Evolutionary conservation across 2,329 filamentous ascomycete genomes (phyloP), one percentile per base, ranked within the genome.

Genomic region (Lecanoromycetidae sp.): DNA sequence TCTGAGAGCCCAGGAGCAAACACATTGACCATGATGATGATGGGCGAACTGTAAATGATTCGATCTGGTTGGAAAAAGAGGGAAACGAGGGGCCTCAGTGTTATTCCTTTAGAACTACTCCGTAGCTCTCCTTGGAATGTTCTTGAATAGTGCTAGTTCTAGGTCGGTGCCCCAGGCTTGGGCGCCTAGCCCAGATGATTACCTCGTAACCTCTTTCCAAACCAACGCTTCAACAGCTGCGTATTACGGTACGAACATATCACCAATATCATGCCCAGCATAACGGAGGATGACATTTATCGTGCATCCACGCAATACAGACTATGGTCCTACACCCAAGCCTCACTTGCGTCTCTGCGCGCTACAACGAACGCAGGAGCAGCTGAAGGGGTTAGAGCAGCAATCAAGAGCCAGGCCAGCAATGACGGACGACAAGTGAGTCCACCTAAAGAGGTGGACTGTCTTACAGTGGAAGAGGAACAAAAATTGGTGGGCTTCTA

Each of bases 271-370:
- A 51, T 51, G 49, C 20, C 44, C 26, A 13, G 17, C 19, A n/a
- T 93, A 77, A 84, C 79, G 52, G 91, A 98, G 74, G 91, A 98
- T 66, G 84, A 86, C 56, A 74, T 88, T 46, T 98, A 96, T 67
- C 80, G 87, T 26, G 77, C 84, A 43, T 94, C 90, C 0, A 90
- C 86, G 38, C 91, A 98, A 65, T 96, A 80, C 62, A 79, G 84
- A 35, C 74, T 93, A 49, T 98, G 91, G 91, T 94, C 88, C 9
- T 96, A 90, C 66, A 86, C 87, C 0, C 77, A 80, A 2, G 66
- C 78, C 3, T 77, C 81, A 32, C 76, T 98, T 3, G 71, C 75
- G 40, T 73, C 80, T 2, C 74, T 90, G 20, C 84, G 91, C 49
- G 68, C 73, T 34, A 82, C 82, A 55, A 94, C 88, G 26, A 95